phyloP scores from a whole-genome alignment of 768 basidiomycete genomes.

The Pulveroboletus sp. region DNA sequence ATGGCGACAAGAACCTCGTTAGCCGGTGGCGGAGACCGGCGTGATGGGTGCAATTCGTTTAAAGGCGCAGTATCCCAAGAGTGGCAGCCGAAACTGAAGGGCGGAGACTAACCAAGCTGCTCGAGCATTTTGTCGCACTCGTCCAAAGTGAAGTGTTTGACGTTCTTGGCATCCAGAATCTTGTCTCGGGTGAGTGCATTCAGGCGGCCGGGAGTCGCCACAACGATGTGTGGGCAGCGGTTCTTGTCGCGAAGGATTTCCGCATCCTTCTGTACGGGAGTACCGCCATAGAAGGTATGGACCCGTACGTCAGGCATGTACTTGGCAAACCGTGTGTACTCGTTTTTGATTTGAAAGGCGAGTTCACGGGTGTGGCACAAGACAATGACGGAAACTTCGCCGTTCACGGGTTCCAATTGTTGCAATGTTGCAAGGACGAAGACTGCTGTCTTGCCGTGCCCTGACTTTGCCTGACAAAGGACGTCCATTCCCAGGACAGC shows the following conservation, averaged over 20 bases:
- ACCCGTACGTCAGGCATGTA: slow-evolving; percentile 99
- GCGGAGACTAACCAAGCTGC: slow-evolving; percentile 96
- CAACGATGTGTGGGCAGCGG: slow-evolving; percentile 98
- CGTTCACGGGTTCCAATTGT: slow-evolving; percentile 96
- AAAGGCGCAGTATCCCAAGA: slow-evolving; percentile 40
- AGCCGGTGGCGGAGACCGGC: slow-evolving; percentile 31
- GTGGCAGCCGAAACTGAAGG: slow-evolving; percentile 66
- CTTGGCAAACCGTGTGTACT: slow-evolving; percentile 98
- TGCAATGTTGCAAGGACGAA: slow-evolving; percentile 98
- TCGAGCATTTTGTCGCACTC: slow-evolving; percentile 99
- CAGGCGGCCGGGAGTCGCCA: slow-evolving; percentile 95
- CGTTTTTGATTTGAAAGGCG: slow-evolving; percentile 99
- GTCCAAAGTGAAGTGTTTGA: slow-evolving; percentile 99
- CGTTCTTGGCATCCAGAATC: slow-evolving; percentile 88
- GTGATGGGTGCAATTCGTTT: slow-evolving; percentile 42
- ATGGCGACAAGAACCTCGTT: slow-evolving; percentile 37
- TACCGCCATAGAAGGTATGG: slow-evolving; percentile 97
- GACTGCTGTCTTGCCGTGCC: slow-evolving; percentile 97
- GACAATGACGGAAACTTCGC: slow-evolving; percentile 96
- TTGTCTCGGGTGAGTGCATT: slow-evolving; percentile 96
- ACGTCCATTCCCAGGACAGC: slow-evolving; percentile 99
- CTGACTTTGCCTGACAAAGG: slow-evolving; percentile 98
- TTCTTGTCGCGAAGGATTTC: slow-evolving; percentile 92
- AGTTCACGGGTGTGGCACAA: slow-evolving; percentile 99
- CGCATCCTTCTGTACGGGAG: slow-evolving; percentile 88